These are phyloP conservation scores for Exophiala mesophila DNA, from an alignment of 2,329 filamentous ascomycete species.

Conservation along the genomic window DNA sequence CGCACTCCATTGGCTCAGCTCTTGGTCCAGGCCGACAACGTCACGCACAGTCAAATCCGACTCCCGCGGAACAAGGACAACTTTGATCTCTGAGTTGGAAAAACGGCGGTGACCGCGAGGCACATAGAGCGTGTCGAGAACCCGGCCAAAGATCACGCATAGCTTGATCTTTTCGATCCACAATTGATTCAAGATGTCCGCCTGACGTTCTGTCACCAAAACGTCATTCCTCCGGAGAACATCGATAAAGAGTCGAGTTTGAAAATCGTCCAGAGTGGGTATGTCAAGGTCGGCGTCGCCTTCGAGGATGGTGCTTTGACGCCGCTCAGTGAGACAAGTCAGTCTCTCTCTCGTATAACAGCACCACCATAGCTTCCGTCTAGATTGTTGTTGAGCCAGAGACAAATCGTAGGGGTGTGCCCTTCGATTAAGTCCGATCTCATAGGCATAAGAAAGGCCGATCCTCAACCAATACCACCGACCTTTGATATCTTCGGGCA, in stretches of 20 bases:
- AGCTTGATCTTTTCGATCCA: constrained; percentile 88
- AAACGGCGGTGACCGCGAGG: constrained; percentile 75
- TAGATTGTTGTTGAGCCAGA: constrained; percentile 66
- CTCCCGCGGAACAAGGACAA: constrained; percentile 89
- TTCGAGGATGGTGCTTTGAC: constrained; percentile 84
- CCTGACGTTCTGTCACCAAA: constrained; percentile 65
- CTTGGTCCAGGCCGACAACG: constrained; percentile 70
- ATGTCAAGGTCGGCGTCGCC: constrained; percentile 90
- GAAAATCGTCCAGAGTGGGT: constrained; percentile 88
- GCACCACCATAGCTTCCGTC: constrained; percentile 96
- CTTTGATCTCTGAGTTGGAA: constrained; percentile 65
- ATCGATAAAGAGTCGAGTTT: constrained; percentile 61
- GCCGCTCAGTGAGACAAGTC: constrained; percentile 85
- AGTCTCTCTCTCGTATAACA: constrained; percentile 91
- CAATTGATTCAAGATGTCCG: constrained; percentile 69
- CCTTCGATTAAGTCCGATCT: constrained; percentile 87
- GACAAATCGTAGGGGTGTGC: constrained; percentile 73
- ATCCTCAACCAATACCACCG: constrained; percentile 99
- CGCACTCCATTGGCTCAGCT: constrained; percentile 70
- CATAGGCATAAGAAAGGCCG: constrained; percentile 83
- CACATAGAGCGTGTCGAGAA: constrained; percentile 85
- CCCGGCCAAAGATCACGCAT: constrained; percentile 80
- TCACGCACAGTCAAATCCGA: constrained; percentile 72
- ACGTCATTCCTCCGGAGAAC: constrained; percentile 64
- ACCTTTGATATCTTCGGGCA: constrained; percentile 91